Percentiles rank a stretch among this genome's conserved stretches.
Conservation (phyloP, 208 protist species). For the Acanthamoeba polyphaga region DNA sequence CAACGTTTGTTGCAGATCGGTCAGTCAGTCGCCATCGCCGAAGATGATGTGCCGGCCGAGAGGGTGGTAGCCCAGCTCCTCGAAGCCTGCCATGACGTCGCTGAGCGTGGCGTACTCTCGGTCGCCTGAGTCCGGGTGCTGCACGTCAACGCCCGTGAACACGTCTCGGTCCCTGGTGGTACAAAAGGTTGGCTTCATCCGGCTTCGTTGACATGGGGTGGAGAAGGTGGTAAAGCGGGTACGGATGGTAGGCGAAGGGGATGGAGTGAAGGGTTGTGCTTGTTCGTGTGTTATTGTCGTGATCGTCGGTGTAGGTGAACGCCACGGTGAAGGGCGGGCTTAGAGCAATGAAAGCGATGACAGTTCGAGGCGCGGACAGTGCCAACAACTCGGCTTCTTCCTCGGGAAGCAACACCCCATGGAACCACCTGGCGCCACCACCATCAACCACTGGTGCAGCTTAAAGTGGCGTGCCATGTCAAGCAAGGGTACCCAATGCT, state of each 20-base stretch:
- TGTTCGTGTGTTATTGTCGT: background rate
- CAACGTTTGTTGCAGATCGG: too few relatives aligned
- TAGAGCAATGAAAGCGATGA: background rate
- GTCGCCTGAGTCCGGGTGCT: background rate
- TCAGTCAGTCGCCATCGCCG: background rate
- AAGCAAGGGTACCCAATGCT: background rate
- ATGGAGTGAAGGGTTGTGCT: background rate
- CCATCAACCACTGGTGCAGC: too few relatives aligned
- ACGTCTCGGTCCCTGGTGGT: background rate
- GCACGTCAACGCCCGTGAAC: constrained; percentile 10
- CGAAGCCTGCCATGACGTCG: background rate
- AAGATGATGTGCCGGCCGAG: constrained; percentile 22
- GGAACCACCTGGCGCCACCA: background rate
- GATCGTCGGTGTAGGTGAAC: constrained; percentile 22
- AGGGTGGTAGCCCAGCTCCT: background rate
- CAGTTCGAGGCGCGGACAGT: background rate
- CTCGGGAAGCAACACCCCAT: background rate
- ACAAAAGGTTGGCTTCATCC: background rate
- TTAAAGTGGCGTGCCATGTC: too few relatives aligned
- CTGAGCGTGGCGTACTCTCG: background rate
- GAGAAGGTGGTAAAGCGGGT: background rate
- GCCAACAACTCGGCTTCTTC: background rate
- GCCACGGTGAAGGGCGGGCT: background rate
- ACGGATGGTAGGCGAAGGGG: constrained; percentile 7
- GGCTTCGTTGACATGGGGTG: background rate